Percentiles rank a stretch among this genome's conserved stretches.
Conservation (phyloP, 441 rosid species). For the Erodium moschatum region DNA sequence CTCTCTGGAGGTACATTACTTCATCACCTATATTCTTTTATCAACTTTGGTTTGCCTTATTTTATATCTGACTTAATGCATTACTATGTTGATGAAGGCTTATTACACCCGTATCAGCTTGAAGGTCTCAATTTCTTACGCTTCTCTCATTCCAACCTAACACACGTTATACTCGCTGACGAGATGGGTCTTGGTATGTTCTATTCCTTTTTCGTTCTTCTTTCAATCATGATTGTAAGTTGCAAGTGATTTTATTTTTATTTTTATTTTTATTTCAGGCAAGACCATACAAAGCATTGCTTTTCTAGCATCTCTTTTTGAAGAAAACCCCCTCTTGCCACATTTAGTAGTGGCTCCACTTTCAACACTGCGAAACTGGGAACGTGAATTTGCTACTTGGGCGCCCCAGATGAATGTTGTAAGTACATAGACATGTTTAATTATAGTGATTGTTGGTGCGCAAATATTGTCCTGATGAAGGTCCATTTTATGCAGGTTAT, state of each 20-base stretch:
- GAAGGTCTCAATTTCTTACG: constrained; percentile 95
- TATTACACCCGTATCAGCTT: constrained; percentile 93
- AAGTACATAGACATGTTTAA: constrained; percentile 33
- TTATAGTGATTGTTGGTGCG: not conserved
- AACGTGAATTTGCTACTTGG: constrained; percentile 95
- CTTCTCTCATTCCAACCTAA: constrained; percentile 92
- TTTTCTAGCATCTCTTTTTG: constrained; percentile 83
- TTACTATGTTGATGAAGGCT: constrained; percentile 47
- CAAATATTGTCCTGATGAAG: constrained; percentile 4
- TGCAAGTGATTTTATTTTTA: constrained; percentile 16
- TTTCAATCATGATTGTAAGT: constrained; percentile 13
- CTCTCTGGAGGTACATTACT: constrained; percentile 59
- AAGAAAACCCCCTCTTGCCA: constrained; percentile 74
- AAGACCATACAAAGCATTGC: constrained; percentile 99
- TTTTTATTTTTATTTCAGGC: constrained; percentile 37
- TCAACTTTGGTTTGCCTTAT: constrained; percentile 13
- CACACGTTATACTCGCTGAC: constrained; percentile 98
- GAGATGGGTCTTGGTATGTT: constrained; percentile 95
- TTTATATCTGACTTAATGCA: constrained; percentile 2
- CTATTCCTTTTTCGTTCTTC: not conserved
- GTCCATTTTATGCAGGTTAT: constrained; percentile 53
- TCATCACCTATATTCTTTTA: constrained; percentile 11
- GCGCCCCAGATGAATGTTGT: constrained; percentile 98
- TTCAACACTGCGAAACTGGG: constrained; percentile 97
- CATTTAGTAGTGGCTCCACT: constrained; percentile 98